Evolutionary conservation across 2,329 filamentous ascomycete genomes (phyloP), one percentile per base, ranked within the genome.

Genomic region (Tolypocladium capitatum): DNA sequence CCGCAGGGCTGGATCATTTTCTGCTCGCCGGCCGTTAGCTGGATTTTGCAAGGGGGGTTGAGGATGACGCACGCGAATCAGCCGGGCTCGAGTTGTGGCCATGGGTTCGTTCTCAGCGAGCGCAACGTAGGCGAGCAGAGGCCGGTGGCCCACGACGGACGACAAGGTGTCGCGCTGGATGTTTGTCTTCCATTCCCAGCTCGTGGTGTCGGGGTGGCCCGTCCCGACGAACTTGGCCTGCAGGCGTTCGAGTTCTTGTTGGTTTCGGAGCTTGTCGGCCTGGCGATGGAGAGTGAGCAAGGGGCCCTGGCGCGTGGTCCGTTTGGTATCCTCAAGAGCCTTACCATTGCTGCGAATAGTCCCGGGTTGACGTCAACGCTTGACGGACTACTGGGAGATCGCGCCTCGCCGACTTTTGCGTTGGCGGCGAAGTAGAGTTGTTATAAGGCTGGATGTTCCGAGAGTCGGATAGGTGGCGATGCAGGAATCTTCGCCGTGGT

Each of bases 241-340:
- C 18, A 97, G 85, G 54, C 89, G 84, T 69, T 98, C 92, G 63
- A 98, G 90, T 67, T 98, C 92, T 69, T 98, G 92, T 59, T 95
- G 87, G 10, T 88, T 92, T 63, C 92, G 90, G 55, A 98, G 85
- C 71, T 98, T 98, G 73, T 98, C 92, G 68, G 92, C 92, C 92
- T 83, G 43, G 8, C 18, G 6, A 18, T 27, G 18, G 21, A 30
- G 18, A 35, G 34, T 18, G 2, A 11, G 38, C 7, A 16, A 30
- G 38, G 16, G 1, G 8, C 9, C 3, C 16, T 30, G 18, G 38
- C 24, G 18, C 1, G 5, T 3, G 8, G 16, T 16, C 1, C 14
- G 14, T n/a, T 41, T 6, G 3, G 21, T 10, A 8, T 10, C 2
- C 16, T 10, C 11, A 13, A 32, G 33, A 13, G 6, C 42, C 24